A percentile compares a stretch with the other conserved stretches of the same genome.
Evolutionary conservation across 257 asterid species (phyloP).

Genomic region (Ilex aquifolium): DNA sequence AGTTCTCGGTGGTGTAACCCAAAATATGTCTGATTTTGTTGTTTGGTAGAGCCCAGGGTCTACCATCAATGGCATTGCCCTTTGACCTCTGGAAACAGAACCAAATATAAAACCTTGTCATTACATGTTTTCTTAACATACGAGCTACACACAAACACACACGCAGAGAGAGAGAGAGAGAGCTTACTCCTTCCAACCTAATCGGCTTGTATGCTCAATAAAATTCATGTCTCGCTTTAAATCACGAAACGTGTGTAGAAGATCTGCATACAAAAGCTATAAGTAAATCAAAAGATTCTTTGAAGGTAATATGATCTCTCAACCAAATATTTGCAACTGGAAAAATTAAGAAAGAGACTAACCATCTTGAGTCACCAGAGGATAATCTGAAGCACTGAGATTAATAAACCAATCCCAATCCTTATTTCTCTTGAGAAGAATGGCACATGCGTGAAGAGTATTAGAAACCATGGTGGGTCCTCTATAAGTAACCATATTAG

Average conservation of each 20-base stretch:
- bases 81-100: conserved; percentile 36
- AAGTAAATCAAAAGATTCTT: not conserved
- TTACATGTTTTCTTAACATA: too few relatives aligned
- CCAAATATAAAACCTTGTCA: not conserved
- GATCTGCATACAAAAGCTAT: conserved; percentile 41
- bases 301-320: not conserved
- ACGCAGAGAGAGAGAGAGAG: conserved; percentile 3
- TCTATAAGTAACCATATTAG: conserved; percentile 88
- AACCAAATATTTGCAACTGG: not conserved
- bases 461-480: conserved; percentile 97
- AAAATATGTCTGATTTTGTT: conserved; percentile 56
- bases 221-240: conserved; percentile 55
- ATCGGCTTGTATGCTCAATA: conserved; percentile 58
- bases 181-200: conserved; percentile 83
- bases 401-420: conserved; percentile 99
- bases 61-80: conserved; percentile 76
- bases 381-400: conserved; percentile 98
- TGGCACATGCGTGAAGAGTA: conserved; percentile 92
- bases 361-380: conserved; percentile 98
- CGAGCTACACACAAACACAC: not conserved
- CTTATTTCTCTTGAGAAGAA: conserved; percentile 61
- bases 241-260: conserved; percentile 45
- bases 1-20: conserved; percentile 51
- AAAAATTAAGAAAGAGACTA: conserved; percentile 14
- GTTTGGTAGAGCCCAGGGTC: conserved; percentile 78